These are phyloP conservation scores for Acorus gramineus DNA, from an alignment of 106 monocot species.

Conservation along the genomic window DNA sequence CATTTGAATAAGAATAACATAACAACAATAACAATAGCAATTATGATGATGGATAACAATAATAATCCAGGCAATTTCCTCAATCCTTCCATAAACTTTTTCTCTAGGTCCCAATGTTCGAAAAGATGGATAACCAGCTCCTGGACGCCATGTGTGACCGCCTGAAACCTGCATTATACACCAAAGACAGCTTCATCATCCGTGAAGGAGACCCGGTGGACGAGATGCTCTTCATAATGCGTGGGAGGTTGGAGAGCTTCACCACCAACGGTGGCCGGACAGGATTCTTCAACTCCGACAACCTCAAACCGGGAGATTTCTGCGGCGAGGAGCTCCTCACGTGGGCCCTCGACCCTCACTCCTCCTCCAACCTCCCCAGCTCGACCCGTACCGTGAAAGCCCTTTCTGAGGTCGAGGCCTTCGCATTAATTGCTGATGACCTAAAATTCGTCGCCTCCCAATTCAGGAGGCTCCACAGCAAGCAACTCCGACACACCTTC, in stretches of 20 bases:
- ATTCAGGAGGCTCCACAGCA: conserved; percentile 57
- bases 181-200: conserved; percentile 37
- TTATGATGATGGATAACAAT: no score
- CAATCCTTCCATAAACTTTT: neutral
- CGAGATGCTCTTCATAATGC: conserved; percentile 62
- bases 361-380: conserved; percentile 41
- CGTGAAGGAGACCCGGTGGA: conserved; percentile 52
- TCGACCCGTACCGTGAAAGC: conserved; percentile 58
- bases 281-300: conserved; percentile 51
- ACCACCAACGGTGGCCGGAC: conserved; percentile 65
- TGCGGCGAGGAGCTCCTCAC: conserved; percentile 64
- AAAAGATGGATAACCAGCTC: conserved; percentile 45
- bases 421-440: conserved; percentile 43
- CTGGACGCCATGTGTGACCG: conserved; percentile 53
- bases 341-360: conserved; percentile 54
- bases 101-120: conserved; percentile 49
- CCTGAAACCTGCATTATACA: conserved; percentile 41
- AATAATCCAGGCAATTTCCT: no score
- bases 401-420: conserved; percentile 47
- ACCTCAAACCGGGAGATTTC: conserved; percentile 45
- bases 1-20: no score
- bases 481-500: conserved; percentile 51
- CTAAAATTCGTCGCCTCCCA: conserved; percentile 60
- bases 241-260: conserved; percentile 40
- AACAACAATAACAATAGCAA: no score